Evolutionary conservation across 2,329 filamentous ascomycete genomes (phyloP), one percentile per base, ranked within the genome.

Genomic region (Fusarium armeniacum): DNA sequence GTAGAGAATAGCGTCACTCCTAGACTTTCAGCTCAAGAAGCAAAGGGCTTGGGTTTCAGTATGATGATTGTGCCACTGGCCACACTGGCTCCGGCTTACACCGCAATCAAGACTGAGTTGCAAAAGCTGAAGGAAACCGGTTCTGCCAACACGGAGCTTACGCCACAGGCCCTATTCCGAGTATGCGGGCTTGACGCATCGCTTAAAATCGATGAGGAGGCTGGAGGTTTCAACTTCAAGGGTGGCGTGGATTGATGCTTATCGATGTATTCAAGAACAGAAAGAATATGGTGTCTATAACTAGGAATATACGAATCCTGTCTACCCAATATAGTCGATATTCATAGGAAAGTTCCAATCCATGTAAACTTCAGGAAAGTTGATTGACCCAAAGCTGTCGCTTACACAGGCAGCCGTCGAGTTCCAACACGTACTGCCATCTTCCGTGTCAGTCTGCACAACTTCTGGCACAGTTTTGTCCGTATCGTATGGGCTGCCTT

Each of bases 51-150:
- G 44, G 32, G 53, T 3, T 51, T 56, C 53, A 51, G 44, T 15
- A 51, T 56, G n/a, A 56, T 56, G 32, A 56, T 56, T 12, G 53
- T 56, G 32, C 53, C 53, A 6, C 44, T 56, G n/a, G 53, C 44
- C 6, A 36, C 53, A 3, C 44, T 56, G 32, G 44, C 53, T 22
- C 44, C 53, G 24, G 43, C 53, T 9, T 56, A 51, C 18, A 24
- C 24, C 6, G 32, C 53, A 36, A 9, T 56, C 44, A 51, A 56
- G 32, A 6, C 44, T 36, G 53, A n/a, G 20, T 22, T 56, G 15
- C 32, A 51, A n/a, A 38, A 32, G 24, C 15, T 56, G 15, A 56
- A 56, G 15, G 32, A 51, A 30, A 51, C 44, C 2, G 53, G 53
- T 9, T 38, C 13, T 18, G 32, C 44, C n/a, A n/a, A 38, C 15